phyloP scores from a whole-genome alignment of 345 rosid species.

The Gossypium mustelinum region DNA sequence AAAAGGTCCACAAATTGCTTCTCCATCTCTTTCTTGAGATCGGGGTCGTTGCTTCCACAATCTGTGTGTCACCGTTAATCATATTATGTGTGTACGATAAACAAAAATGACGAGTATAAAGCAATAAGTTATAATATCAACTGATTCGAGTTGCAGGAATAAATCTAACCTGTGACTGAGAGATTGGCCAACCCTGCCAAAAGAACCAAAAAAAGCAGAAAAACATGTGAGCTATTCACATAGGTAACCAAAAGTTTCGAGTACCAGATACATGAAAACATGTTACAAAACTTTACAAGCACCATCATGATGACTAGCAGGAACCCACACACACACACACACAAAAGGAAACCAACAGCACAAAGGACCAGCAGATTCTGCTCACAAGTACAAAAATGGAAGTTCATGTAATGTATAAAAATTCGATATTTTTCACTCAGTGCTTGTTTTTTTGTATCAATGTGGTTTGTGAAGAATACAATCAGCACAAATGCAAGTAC shows the following conservation, averaged over 20 bases:
- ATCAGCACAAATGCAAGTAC: neutral
- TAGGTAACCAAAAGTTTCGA: neutral
- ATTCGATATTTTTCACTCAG: neutral
- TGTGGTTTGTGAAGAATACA: neutral
- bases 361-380: neutral
- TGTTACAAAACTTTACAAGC: neutral
- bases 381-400: neutral
- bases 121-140: neutral
- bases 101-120: neutral
- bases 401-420: neutral
- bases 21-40: conserved; percentile 89
- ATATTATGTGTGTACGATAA: neutral
- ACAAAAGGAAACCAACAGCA: conserved; percentile 8
- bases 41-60: conserved; percentile 83
- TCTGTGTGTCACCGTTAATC: conserved; percentile 40
- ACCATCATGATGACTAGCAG: neutral
- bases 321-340: neutral
- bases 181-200: conserved; percentile 84
- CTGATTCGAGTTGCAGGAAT: conserved; percentile 21
- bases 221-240: conserved; percentile 22
- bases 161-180: conserved; percentile 71
- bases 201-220: conserved; percentile 15
- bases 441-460: neutral
- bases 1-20: conserved; percentile 92
- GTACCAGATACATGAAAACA: neutral